Percentiles rank a stretch among this genome's conserved stretches.
phyloP scores from a whole-genome alignment of 805 yeast genomes.

The Starmerella geochares region DNA sequence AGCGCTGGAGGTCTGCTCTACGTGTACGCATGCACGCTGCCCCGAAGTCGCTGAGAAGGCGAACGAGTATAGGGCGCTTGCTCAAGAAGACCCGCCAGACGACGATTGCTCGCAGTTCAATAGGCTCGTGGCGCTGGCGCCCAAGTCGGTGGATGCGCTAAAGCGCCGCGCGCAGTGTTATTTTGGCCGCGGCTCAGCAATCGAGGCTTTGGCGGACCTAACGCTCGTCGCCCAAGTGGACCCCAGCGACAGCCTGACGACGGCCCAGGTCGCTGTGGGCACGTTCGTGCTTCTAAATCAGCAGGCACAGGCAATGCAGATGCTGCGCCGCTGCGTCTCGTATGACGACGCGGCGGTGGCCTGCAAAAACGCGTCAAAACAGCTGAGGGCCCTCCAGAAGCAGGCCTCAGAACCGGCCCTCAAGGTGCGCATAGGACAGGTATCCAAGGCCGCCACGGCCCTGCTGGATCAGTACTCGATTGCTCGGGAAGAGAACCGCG shows the following conservation, averaged over 20 bases:
- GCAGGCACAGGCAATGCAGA: conserved; percentile 42
- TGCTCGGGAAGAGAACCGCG: conserved; percentile 12
- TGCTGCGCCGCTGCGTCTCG: conserved; percentile 58
- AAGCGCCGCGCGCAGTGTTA: conserved; percentile 31
- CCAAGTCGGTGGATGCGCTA: conserved; percentile 26
- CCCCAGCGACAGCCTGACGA: conserved; percentile 25
- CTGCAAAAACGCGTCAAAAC: conserved; percentile 41
- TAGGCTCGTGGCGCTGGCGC: conserved; percentile 26
- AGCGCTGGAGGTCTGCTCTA: conserved; percentile 22
- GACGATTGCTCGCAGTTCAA: background rate
- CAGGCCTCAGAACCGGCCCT: conserved; percentile 21
- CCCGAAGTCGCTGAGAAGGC: conserved; percentile 20
- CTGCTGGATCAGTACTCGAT: conserved; percentile 17
- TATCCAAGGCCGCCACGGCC: conserved; percentile 8
- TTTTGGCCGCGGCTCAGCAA: conserved; percentile 27
- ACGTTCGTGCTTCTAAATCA: conserved; percentile 42
- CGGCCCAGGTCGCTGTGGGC: conserved; percentile 33
- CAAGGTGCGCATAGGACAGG: conserved; percentile 13
- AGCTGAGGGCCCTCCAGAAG: conserved; percentile 27
- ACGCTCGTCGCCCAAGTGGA: conserved; percentile 26
- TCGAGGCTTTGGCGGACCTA: conserved; percentile 33
- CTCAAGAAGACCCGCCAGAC: conserved; percentile 1
- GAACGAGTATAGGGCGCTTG: conserved; percentile 9
- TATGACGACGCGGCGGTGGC: conserved; percentile 60
- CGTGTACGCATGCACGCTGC: conserved; percentile 21